phyloP scores from a whole-genome alignment of 768 basidiomycete species.

The Myochromella boudieri region DNA sequence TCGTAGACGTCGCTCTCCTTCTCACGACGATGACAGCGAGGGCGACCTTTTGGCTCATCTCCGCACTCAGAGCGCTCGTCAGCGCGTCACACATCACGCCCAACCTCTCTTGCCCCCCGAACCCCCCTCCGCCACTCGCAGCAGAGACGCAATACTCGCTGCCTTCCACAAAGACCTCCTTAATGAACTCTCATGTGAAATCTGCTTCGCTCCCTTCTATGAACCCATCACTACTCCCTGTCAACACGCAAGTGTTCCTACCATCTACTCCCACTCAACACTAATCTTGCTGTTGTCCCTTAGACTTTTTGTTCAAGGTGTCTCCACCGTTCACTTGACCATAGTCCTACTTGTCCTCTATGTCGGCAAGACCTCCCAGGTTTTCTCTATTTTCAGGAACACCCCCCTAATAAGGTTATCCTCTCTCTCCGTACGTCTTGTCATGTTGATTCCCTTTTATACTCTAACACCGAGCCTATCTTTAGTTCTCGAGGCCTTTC shows the following conservation, averaged over 20 bases:
- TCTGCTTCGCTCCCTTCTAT: conserved; percentile 82
- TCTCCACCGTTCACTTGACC: conserved; percentile 88
- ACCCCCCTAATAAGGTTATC: conserved; percentile 70
- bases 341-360: conserved; percentile 78
- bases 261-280: no score
- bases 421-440: conserved; percentile 60
- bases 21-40: conserved; percentile 23
- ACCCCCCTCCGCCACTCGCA: conserved; percentile 16
- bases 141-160: conserved; percentile 24
- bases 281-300: conserved; percentile 5
- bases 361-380: conserved; percentile 80
- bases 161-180: conserved; percentile 62
- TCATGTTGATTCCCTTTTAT: conserved; percentile 2
- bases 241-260: conserved; percentile 72
- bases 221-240: conserved; percentile 92
- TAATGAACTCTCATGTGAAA: conserved; percentile 82
- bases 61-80: conserved; percentile 27
- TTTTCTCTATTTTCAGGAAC: conserved; percentile 78
- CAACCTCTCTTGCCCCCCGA: conserved; percentile 28
- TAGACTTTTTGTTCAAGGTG: conserved; percentile 92
- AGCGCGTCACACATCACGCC: conserved; percentile 29
- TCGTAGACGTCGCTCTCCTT: conserved; percentile 16
- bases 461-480: conserved; percentile 7
- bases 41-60: conserved; percentile 39
- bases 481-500: conserved; percentile 70